These are phyloP conservation scores for Diutina mesorugosa DNA, from an alignment of 1,139 yeast genomes.

Conservation along the genomic window DNA sequence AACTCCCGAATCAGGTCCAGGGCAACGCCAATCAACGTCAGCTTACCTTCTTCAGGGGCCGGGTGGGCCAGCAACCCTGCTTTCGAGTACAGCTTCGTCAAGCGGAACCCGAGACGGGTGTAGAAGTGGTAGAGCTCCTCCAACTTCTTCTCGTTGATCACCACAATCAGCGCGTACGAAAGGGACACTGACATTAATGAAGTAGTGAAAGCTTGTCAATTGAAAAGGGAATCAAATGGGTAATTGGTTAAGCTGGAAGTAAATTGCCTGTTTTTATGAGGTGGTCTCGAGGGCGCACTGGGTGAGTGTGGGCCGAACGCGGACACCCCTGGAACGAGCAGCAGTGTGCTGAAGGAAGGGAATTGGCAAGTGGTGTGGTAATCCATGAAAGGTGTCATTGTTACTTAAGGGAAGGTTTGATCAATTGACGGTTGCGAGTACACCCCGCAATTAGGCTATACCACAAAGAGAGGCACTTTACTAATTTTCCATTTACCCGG, in stretches of 20 bases:
- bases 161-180: constrained; percentile 43
- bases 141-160: constrained; percentile 36
- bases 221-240: no score
- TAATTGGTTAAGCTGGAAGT: no score
- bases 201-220: no score
- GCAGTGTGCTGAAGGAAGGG: no score
- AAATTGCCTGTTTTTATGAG: background rate
- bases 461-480: no score
- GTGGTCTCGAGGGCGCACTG: background rate
- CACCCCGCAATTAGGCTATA: no score
- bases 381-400: no score
- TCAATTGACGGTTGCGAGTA: no score
- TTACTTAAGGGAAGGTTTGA: no score
- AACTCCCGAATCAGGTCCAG: constrained; percentile 52
- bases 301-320: background rate
- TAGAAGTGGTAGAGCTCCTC: constrained; percentile 39
- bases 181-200: background rate
- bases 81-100: constrained; percentile 42
- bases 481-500: no score
- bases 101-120: constrained; percentile 41
- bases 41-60: constrained; percentile 10
- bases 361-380: no score
- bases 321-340: background rate
- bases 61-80: constrained; percentile 4
- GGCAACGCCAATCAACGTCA: constrained; percentile 38